Evolutionary conservation across 495 filamentous ascomycete species (phyloP), one percentile per base, ranked within the genome.

Genomic region (Trichoderma orchidacearum): DNA sequence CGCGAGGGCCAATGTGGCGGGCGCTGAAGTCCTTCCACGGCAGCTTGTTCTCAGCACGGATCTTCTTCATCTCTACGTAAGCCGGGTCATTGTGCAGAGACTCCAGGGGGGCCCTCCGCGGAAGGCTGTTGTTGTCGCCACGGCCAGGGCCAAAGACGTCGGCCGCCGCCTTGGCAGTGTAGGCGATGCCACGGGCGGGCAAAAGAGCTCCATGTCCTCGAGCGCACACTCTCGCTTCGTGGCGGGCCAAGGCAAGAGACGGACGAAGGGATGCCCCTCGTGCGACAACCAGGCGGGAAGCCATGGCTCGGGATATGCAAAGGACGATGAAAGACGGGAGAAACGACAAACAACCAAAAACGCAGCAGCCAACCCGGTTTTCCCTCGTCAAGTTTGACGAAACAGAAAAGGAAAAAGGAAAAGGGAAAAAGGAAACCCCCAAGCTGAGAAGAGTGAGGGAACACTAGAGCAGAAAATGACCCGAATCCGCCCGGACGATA

Each of bases 1-100:
- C 76, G 48, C 85, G 83, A n/a, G 93, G 93, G 3, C 93, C 93
- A 71, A 97, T 95, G 66, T 98, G 93, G n/a, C 93, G 83, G 27
- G 85, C 76, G 53, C 86, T 77, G 66, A 98, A 98, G 25, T 82
- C 86, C 70, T 73, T 72, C 53, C 53, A 55, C 13, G 53, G 53
- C 53, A 30, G 29, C 51, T 53, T 53, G 28, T 53, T 53, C 1
- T 12, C 51, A 23, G 28, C 51, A 15, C 30, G 28, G 28, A 53
- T 34, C 51, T 30, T 2, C 3, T n/a, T 21, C 51, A 30, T 53
- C 27, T 53, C 29, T 28, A n/a, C 12, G 29, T 34, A 53, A 13
- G 51, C 18, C 51, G 28, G 51, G 28, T 53, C 51, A 34, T 34
- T n/a, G 27, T 48, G 41, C 41, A 48, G 41, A 25, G 41, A 25